These are phyloP conservation scores for Crithidia acanthocephali DNA, from an alignment of 208 protist species.

Conservation along the genomic window DNA sequence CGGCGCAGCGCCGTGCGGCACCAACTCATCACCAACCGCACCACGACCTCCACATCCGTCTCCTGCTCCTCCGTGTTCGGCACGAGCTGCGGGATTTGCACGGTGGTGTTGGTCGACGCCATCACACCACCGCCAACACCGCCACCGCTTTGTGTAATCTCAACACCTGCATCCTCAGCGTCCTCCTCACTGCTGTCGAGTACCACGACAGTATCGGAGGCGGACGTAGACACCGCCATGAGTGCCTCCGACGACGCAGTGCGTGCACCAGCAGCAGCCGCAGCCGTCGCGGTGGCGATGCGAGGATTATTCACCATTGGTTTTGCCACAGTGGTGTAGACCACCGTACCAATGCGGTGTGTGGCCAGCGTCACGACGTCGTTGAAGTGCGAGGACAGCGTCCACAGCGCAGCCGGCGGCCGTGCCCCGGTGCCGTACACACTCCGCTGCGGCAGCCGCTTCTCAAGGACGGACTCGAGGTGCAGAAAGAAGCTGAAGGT, in stretches of 20 bases:
- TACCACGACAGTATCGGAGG: constrained; percentile 28
- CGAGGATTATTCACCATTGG: not conserved
- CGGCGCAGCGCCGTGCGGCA: constrained; percentile 30
- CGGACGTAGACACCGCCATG: not conserved
- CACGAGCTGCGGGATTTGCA: constrained; percentile 36
- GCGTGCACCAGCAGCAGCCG: not conserved
- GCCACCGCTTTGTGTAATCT: constrained; percentile 1
- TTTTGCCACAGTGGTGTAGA: constrained; percentile 4
- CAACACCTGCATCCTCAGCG: constrained; percentile 34
- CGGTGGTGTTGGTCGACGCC: not conserved
- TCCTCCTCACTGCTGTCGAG: constrained; percentile 36
- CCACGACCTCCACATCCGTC: constrained; percentile 57
- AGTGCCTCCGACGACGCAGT: not conserved
- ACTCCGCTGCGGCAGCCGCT: constrained; percentile 37
- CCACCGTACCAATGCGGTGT: constrained; percentile 64
- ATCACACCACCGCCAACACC: not conserved
- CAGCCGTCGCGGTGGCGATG: too few relatives aligned
- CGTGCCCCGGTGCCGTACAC: constrained; percentile 29
- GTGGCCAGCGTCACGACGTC: constrained; percentile 78
- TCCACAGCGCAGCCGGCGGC: constrained; percentile 76
- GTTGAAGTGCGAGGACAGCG: constrained; percentile 73
- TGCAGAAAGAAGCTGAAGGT: constrained; percentile 65
- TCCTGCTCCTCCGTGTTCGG: constrained; percentile 66
- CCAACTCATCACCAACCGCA: constrained; percentile 63
- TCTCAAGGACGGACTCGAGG: constrained; percentile 51